Base-by-base conservation (phyloP, 2,329 filamentous ascomycete species). In the Leptographium procerum region DNA sequence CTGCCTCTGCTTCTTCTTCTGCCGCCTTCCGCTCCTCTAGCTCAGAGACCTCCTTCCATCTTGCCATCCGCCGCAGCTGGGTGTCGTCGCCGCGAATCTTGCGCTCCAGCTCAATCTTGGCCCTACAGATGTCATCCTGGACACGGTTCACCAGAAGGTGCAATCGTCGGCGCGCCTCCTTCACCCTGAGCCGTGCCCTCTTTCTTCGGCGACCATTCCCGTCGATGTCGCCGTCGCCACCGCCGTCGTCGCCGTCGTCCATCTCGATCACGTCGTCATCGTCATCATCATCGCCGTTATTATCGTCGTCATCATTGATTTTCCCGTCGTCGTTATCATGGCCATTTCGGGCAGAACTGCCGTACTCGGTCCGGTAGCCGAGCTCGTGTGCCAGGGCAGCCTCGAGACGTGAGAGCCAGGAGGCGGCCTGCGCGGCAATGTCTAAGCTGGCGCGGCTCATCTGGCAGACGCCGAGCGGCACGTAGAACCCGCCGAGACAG, bases 331-430 rank as follows among this genome's bases (percentile, higher is more conserved):
- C 52, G 9, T 56, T 45, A 4, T n/a, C 34, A 22, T 29, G 19
- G 10, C 26, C 29, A 8, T 8, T 14, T 22, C 31, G 31, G 31
- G n/a, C n/a, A n/a, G n/a, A n/a, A n/a, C 5, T 36, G 36, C 16
- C 24, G 19, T 48, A 36, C 33, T 59, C 57, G 13, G 28, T 48
- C 6, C 62, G 59, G 55, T 64, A 63, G 34, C 63, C 60, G 6
- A 63, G 60, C 52, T 61, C 60, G 19, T 53, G 55, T 4, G 60
- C 63, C 3, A 62, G 52, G 1, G 53, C 59, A 4, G 51, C 52
- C 55, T 63, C 63, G 5, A 64, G 56, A 19, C 47, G 53, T 0
- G 29, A 19, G 2, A 63, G 59, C 61, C 61, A 64, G 13, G 45
- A 36, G 1, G 57, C 36, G 4, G 56, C 56, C 2, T 47, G 48